phyloP scores from a whole-genome alignment of 108 stramenopile species.

The Cylindrotheca fusiformis region DNA sequence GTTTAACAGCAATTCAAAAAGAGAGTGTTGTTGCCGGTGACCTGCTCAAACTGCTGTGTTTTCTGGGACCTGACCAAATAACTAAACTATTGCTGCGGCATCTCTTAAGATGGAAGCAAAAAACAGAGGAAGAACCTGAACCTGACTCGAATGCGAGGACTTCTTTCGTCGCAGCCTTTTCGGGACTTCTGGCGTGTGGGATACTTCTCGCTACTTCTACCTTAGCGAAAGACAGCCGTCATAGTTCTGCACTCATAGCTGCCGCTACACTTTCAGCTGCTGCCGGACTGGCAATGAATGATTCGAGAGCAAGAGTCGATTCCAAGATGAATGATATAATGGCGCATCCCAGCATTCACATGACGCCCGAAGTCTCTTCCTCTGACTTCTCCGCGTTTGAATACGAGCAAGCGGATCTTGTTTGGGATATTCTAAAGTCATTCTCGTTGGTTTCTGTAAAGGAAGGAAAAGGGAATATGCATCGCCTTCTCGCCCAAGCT shows the following conservation, averaged over 20 bases:
- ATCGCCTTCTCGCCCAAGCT: constrained; percentile 54
- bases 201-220: no score
- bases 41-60: constrained; percentile 45
- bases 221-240: no score
- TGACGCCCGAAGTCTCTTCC: no score
- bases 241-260: background rate
- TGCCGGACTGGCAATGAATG: background rate
- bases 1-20: constrained; percentile 46
- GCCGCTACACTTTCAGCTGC: background rate
- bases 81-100: constrained; percentile 51
- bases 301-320: background rate
- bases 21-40: constrained; percentile 42
- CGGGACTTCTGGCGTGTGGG: no score
- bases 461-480: constrained; percentile 59
- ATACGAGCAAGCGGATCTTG: constrained; percentile 56
- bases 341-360: no score
- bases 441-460: constrained; percentile 56
- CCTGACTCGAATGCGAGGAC: background rate
- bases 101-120: constrained; percentile 36
- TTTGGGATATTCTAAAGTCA: constrained; percentile 66
- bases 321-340: background rate
- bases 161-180: background rate
- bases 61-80: constrained; percentile 56
- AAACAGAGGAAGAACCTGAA: constrained; percentile 18
- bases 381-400: constrained; percentile 24